Evolutionary conservation across 768 basidiomycete genomes (phyloP).

Genomic region (Podaxis mareebaensis): DNA sequence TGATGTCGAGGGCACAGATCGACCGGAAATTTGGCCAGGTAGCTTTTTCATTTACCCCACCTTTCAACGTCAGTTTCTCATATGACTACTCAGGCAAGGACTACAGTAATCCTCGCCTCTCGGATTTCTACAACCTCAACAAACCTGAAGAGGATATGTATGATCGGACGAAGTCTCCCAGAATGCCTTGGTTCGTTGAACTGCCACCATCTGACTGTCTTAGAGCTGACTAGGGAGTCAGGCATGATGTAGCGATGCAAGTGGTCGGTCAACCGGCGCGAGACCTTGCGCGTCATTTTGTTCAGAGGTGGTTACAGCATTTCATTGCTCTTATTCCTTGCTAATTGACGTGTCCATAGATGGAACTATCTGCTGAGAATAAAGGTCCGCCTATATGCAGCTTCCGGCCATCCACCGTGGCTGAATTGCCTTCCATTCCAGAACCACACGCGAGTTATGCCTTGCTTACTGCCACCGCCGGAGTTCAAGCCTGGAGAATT

Average conservation of each 20-base stretch:
- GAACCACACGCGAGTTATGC: conserved; percentile 93
- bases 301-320: conserved; percentile 65
- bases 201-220: not conserved
- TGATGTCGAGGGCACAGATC: conserved; percentile 67
- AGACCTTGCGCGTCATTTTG: conserved; percentile 92
- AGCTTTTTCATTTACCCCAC: conserved; percentile 17
- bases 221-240: conserved; percentile 27
- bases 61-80: not conserved
- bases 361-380: conserved; percentile 95
- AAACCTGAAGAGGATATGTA: conserved; percentile 97
- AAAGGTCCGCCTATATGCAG: conserved; percentile 57
- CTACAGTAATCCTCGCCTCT: conserved; percentile 86
- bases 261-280: conserved; percentile 95
- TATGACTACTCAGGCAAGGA: conserved; percentile 70
- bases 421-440: conserved; percentile 28
- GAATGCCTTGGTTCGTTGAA: conserved; percentile 88
- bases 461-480: conserved; percentile 89
- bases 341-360: conserved; percentile 38
- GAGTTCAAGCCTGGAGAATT: conserved; percentile 88
- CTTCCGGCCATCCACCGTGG: not conserved
- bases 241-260: conserved; percentile 97
- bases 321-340: conserved; percentile 16
- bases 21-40: conserved; percentile 87
- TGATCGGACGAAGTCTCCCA: conserved; percentile 82
- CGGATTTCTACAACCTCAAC: conserved; percentile 82